Evolutionary conservation across 352 stramenopile species (phyloP).

Genomic region (Halophytophthora polymorphica): DNA sequence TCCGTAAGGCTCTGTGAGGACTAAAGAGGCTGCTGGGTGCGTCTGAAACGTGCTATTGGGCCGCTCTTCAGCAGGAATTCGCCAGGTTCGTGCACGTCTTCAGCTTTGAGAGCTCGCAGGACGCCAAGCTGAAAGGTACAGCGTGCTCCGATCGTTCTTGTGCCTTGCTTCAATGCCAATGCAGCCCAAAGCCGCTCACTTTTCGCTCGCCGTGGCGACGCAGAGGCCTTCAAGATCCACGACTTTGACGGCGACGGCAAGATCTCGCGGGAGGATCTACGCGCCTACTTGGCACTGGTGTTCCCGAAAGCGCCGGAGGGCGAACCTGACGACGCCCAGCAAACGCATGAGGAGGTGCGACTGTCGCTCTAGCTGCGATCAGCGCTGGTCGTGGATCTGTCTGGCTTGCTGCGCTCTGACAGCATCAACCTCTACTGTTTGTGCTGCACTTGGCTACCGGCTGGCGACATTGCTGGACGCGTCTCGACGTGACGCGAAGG

Average conservation of each 20-base stretch:
- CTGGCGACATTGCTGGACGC: neutral
- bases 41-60: too few relatives aligned
- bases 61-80: conserved; percentile 41
- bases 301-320: conserved; percentile 30
- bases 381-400: too few relatives aligned
- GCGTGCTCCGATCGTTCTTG: too few relatives aligned
- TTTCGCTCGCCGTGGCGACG: neutral
- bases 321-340: conserved; percentile 15
- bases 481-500: conserved; percentile 16
- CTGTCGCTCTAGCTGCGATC: too few relatives aligned
- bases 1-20: conserved; percentile 11
- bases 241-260: conserved; percentile 72
- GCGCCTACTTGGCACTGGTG: conserved; percentile 41
- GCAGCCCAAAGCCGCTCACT: neutral
- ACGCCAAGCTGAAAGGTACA: conserved; percentile 47
- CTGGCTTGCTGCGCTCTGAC: too few relatives aligned
- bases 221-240: conserved; percentile 67
- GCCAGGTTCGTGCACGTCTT: conserved; percentile 47
- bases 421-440: too few relatives aligned
- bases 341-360: conserved; percentile 31
- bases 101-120: conserved; percentile 56
- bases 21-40: conserved; percentile 2
- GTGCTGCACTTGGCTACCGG: neutral
- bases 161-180: neutral
- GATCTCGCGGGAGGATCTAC: conserved; percentile 55